A percentile compares a stretch with the other conserved stretches of the same genome.
Evolutionary conservation across 2,329 filamentous ascomycete genomes (phyloP).

Genomic region (Colletotrichum lindemuthianum): DNA sequence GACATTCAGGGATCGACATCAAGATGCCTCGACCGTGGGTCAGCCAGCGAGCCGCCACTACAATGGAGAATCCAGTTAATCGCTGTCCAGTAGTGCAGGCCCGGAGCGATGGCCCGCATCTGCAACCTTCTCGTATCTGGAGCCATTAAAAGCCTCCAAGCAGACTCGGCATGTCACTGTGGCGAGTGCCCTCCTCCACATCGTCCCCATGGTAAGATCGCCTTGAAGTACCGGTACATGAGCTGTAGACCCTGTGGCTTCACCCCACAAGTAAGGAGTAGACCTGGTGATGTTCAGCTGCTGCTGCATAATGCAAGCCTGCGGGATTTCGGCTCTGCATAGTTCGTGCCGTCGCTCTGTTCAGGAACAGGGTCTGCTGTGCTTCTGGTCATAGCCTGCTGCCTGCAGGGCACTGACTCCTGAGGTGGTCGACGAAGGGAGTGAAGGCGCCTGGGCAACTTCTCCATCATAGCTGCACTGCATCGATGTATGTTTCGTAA

Average conservation of each 20-base stretch:
- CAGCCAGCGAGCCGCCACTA: too few relatives aligned
- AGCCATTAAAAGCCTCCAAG: constrained; percentile 17
- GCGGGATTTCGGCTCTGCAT: background rate
- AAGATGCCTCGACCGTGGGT: constrained; percentile 22
- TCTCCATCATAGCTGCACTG: too few relatives aligned
- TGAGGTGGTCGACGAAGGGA: too few relatives aligned
- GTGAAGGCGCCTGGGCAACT: too few relatives aligned
- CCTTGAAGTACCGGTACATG: constrained; percentile 33
- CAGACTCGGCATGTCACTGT: constrained; percentile 8
- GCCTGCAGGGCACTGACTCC: background rate
- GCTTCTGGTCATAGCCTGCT: constrained; percentile 1
- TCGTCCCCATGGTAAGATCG: background rate
- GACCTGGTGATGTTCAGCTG: constrained; percentile 15
- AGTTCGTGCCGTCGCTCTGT: constrained; percentile 2
- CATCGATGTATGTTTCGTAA: too few relatives aligned
- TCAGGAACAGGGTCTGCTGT: constrained; percentile 11
- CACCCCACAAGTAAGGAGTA: constrained; percentile 8
- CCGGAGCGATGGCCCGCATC: constrained; percentile 4
- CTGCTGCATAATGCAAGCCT: constrained; percentile 30
- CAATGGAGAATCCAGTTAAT: too few relatives aligned
- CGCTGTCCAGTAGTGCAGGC: background rate
- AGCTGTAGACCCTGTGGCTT: constrained; percentile 17
- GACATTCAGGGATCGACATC: constrained; percentile 22
- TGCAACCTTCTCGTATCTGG: constrained; percentile 20
- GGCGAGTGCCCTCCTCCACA: constrained; percentile 18